phyloP scores from a whole-genome alignment of 2,329 filamentous ascomycete species.

The Claviceps paspali region DNA sequence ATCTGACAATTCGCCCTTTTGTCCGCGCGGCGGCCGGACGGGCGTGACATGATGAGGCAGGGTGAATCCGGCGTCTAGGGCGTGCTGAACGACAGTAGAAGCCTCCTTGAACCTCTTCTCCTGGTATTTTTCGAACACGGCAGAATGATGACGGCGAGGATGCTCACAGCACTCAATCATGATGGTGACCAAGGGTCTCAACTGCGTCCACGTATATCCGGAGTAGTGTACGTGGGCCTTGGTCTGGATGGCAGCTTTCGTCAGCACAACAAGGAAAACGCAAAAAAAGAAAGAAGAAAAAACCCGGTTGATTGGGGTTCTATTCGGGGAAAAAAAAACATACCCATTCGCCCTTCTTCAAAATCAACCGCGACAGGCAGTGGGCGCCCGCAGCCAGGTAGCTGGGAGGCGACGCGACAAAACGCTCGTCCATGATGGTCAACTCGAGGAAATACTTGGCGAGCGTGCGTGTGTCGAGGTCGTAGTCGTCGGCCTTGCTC shows the following conservation, averaged over 20 bases:
- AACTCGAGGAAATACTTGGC: slow-evolving; percentile 97
- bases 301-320: no score
- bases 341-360: slow-evolving; percentile 91
- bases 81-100: slow-evolving; percentile 62
- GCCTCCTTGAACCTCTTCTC: slow-evolving; percentile 79
- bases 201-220: slow-evolving; percentile 75
- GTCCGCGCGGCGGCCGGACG: slow-evolving; percentile 16
- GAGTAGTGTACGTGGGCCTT: slow-evolving; percentile 82
- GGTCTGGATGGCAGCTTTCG: slow-evolving; percentile 33
- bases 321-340: slow-evolving; percentile 21
- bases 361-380: slow-evolving; percentile 74
- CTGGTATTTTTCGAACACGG: slow-evolving; percentile 84
- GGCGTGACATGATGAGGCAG: slow-evolving; percentile 28
- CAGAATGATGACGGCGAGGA: slow-evolving; percentile 65
- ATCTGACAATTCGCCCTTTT: slow-evolving; percentile 12
- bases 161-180: slow-evolving; percentile 80
- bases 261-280: background rate
- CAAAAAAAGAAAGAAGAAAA: background rate
- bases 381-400: slow-evolving; percentile 85
- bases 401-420: slow-evolving; percentile 81
- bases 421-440: slow-evolving; percentile 94
- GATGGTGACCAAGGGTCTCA: slow-evolving; percentile 60
- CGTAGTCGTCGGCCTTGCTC: slow-evolving; percentile 97
- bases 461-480: slow-evolving; percentile 83
- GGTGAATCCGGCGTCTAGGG: slow-evolving; percentile 47